Evolutionary conservation across 176 grass and related monocot species (phyloP).

Genomic region (Musa schizocarpa): DNA sequence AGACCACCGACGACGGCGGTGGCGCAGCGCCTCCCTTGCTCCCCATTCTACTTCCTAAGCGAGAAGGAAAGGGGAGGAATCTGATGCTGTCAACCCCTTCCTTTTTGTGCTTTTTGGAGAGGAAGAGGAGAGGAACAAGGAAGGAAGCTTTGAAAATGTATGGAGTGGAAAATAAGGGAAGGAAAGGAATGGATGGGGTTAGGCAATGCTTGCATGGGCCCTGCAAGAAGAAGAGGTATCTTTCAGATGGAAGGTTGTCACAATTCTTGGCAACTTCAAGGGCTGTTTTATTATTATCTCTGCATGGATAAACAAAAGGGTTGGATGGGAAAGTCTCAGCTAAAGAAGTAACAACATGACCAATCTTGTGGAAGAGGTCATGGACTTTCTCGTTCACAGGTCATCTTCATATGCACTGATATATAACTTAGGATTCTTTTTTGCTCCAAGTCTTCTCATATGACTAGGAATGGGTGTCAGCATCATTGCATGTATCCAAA

Average conservation of each 20-base stretch:
- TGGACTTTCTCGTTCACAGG: too few species aligned
- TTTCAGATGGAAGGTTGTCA: neutral
- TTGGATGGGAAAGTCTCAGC: too few species aligned
- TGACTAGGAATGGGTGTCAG: too few species aligned
- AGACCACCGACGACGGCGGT: slow-evolving; percentile 25
- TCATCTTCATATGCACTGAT: too few species aligned
- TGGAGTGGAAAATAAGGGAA: neutral
- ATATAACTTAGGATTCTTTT: too few species aligned
- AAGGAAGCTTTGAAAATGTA: neutral
- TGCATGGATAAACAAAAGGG: too few species aligned
- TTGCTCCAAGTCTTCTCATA: too few species aligned
- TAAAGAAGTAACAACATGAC: too few species aligned
- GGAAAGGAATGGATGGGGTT: neutral
- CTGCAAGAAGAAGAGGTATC: neutral
- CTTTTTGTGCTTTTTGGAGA: neutral
- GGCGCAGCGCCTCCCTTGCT: slow-evolving; percentile 27
- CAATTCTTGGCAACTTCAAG: too few species aligned
- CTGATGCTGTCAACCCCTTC: neutral
- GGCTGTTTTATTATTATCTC: too few species aligned
- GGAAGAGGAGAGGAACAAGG: slow-evolving; percentile 5
- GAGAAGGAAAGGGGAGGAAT: neutral
- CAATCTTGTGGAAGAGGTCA: too few species aligned
- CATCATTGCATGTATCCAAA: too few species aligned
- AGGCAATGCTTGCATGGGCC: neutral
- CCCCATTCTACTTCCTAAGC: slow-evolving; percentile 26